Percentiles rank a stretch among this genome's conserved stretches.
These are phyloP conservation scores for Monilinia vaccinii-corymbosi DNA, from an alignment of 2,329 filamentous ascomycete genomes.

Conservation along the genomic window DNA sequence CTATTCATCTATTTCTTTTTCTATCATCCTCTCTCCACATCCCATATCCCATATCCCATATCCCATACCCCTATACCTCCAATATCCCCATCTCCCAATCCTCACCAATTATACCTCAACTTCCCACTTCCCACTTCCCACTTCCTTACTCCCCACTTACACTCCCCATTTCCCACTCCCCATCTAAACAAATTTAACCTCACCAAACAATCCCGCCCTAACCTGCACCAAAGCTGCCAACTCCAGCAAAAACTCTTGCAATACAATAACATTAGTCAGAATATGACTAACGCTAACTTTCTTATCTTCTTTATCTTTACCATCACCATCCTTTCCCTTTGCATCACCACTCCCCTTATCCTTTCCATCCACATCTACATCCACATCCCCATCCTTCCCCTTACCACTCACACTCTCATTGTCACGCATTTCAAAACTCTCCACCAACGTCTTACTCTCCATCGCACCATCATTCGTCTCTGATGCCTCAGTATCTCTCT, in stretches of 20 bases:
- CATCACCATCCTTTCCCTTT: constrained; percentile 15
- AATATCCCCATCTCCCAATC: neutral
- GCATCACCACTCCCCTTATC: neutral
- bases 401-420: neutral
- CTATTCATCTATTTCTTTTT: neutral
- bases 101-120: too few relatives aligned
- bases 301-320: constrained; percentile 25
- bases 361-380: constrained; percentile 12
- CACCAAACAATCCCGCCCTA: constrained; percentile 65
- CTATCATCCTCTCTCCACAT: neutral
- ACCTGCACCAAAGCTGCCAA: constrained; percentile 67
- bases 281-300: constrained; percentile 64
- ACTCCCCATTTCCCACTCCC: too few relatives aligned
- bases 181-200: constrained; percentile 50
- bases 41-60: neutral
- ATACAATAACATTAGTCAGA: constrained; percentile 68
- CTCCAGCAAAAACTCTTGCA: constrained; percentile 74
- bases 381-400: constrained; percentile 4
- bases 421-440: neutral
- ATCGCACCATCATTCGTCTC: neutral
- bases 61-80: too few relatives aligned
- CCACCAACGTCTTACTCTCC: neutral
- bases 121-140: neutral
- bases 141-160: neutral
- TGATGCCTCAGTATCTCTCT: neutral